A percentile compares a stretch with the other conserved stretches of the same genome.
phyloP scores from a whole-genome alignment of 306 rosid genomes.

The cucumber (Cucumis sativus) region Cucumber_9930_V3 NC_026657.2:5022501-5023000 shows the following conservation, averaged over 20 bases:
- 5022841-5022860: too few species aligned
- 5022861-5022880: too few species aligned
- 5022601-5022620: slow-evolving; percentile 49
- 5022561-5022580: slow-evolving; percentile 39
- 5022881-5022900: too few species aligned
- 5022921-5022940: neutral
- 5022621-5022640: neutral
- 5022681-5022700: neutral
- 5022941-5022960: neutral
- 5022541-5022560: slow-evolving; percentile 6
- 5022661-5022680: neutral
- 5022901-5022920: neutral
- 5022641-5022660: neutral
- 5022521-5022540: neutral
- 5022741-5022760: neutral
- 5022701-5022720: too few species aligned
- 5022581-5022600: slow-evolving; percentile 52
- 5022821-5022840: too few species aligned
- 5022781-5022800: neutral
- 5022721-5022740: neutral
- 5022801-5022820: too few species aligned
- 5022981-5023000: neutral
- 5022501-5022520: neutral
- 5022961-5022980: neutral
- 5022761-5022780: neutral